These are phyloP conservation scores for Populus trichocarpa DNA, from an alignment of 441 rosid genomes.

Conservation along the genomic window DNA sequence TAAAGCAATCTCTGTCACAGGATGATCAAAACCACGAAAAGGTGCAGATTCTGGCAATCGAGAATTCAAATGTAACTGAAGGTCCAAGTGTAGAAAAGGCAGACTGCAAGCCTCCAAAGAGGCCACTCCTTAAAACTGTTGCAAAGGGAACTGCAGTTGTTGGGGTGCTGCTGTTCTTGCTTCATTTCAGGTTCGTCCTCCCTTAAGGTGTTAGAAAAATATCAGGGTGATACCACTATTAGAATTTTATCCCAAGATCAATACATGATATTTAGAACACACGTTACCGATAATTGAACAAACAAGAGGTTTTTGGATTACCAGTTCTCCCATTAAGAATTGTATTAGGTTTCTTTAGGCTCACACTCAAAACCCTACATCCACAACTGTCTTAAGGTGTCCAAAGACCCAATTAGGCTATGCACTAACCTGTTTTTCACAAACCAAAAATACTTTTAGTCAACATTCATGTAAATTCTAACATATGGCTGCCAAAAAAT, in stretches of 20 bases:
- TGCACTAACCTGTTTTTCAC: background rate
- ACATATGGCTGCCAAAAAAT: background rate
- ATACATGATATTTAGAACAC: background rate
- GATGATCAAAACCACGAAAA: conserved; percentile 3
- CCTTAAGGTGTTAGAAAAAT: background rate
- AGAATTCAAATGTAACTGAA: background rate
- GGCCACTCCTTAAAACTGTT: conserved; percentile 24
- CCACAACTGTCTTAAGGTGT: background rate
- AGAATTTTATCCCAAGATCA: background rate
- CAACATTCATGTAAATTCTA: background rate
- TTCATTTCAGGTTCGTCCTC: conserved; percentile 28
- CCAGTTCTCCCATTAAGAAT: background rate
- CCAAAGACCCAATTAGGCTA: background rate
- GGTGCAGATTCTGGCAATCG: background rate
- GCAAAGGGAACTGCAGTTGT: conserved; percentile 25
- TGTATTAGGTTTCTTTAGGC: background rate
- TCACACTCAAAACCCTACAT: background rate
- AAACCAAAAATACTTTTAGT: background rate
- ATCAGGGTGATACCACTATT: background rate
- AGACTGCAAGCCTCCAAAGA: conserved; percentile 15
- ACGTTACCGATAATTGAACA: background rate
- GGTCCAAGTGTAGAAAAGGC: background rate
- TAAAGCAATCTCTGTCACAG: conserved; percentile 1
- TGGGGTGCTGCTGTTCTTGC: conserved; percentile 22
- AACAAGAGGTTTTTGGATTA: background rate